Percentiles rank a stretch among this genome's conserved stretches.
Conservation (phyloP, 83 land plant genomes). For the Thuja plicata region DNA sequence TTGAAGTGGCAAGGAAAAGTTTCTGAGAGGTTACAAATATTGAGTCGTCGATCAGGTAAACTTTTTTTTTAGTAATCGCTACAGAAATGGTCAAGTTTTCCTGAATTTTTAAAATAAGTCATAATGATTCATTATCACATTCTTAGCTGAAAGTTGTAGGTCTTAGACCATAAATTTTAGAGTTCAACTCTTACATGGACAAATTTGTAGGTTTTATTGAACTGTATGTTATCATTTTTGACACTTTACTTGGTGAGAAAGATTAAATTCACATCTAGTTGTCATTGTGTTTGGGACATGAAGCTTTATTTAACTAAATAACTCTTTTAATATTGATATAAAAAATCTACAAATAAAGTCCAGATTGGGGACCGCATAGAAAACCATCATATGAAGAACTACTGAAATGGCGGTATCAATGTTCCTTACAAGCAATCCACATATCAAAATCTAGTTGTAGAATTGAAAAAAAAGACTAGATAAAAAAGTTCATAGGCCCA, state of each 20-base stretch:
- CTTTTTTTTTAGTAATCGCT: background rate
- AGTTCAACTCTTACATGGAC: background rate
- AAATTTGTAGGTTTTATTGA: background rate
- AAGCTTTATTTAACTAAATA: background rate
- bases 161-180: background rate
- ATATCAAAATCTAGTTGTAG: no score
- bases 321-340: no score
- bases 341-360: no score
- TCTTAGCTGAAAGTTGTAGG: background rate
- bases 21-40: constrained; percentile 60
- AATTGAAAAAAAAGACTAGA: no score
- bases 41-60: constrained; percentile 52
- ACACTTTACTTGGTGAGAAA: background rate
- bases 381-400: no score
- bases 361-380: no score
- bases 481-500: no score
- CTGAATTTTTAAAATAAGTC: background rate
- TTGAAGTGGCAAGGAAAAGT: constrained; percentile 75
- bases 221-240: background rate
- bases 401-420: no score
- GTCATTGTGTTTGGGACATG: background rate
- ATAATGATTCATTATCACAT: background rate
- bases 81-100: background rate
- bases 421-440: no score
- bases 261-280: background rate